Evolutionary conservation across 371 early-diverging fungal species (phyloP).

Genomic region (Mucor lusitanicus): DNA sequence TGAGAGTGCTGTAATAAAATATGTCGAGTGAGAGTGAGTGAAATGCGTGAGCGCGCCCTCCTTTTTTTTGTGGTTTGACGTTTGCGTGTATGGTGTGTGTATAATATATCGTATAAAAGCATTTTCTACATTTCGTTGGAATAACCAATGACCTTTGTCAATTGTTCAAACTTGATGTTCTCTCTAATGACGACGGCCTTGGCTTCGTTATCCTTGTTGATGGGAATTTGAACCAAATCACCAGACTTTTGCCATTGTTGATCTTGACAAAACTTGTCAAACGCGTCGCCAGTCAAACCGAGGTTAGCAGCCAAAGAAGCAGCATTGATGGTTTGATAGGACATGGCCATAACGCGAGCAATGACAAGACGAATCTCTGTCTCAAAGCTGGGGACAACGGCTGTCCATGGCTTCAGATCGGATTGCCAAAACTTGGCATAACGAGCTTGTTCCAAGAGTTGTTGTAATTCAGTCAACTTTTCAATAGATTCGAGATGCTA

Average conservation of each 20-base stretch:
- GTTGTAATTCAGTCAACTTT: conserved; percentile 74
- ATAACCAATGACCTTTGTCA: conserved; percentile 70
- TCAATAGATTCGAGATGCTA: conserved; percentile 59
- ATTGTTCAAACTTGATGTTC: conserved; percentile 83
- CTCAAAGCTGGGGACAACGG: conserved; percentile 75
- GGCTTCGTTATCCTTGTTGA: conserved; percentile 80
- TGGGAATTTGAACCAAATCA: conserved; percentile 72
- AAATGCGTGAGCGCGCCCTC: not conserved
- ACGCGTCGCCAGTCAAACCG: conserved; percentile 68
- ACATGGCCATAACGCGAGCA: conserved; percentile 70
- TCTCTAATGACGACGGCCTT: conserved; percentile 85
- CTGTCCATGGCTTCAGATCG: conserved; percentile 58
- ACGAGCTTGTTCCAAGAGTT: conserved; percentile 76
- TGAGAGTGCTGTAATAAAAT: not conserved
- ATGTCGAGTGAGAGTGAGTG: not conserved
- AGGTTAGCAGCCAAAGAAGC: conserved; percentile 63
- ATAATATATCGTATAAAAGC: not conserved
- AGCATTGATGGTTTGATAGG: conserved; percentile 78
- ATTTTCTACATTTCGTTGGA: conserved; percentile 61
- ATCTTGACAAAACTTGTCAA: conserved; percentile 59
- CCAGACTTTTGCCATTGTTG: conserved; percentile 70
- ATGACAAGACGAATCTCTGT: conserved; percentile 75
- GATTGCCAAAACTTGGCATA: conserved; percentile 83
- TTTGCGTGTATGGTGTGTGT: not conserved
- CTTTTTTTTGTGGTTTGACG: not conserved